Conservation (phyloP, 2,329 filamentous ascomycete species). For the Rutstroemia sp. region DNA sequence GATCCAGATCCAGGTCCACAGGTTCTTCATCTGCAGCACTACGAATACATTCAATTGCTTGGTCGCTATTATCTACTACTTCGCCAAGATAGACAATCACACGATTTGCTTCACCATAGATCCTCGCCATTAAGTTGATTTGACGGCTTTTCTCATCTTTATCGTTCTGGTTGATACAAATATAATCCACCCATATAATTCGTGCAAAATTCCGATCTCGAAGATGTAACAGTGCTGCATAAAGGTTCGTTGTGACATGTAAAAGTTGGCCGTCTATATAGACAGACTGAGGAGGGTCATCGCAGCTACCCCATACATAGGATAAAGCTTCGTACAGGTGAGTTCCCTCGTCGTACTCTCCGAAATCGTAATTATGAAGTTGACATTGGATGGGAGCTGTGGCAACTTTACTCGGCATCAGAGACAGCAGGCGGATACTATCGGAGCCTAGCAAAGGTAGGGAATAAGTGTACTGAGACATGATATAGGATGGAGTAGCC, state of each 20-base stretch:
- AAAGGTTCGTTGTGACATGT: rapidly evolving
- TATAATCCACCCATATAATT: not conserved
- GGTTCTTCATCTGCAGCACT: no score
- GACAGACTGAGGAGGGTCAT: not conserved
- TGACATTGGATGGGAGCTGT: not conserved
- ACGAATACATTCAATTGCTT: not conserved
- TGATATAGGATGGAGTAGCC: not conserved
- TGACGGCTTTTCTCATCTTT: rapidly evolving
- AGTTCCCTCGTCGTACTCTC: no score
- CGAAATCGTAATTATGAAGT: not conserved
- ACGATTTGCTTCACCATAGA: rapidly evolving
- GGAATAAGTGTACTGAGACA: not conserved
- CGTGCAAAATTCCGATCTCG: not conserved
- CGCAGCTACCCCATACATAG: not conserved
- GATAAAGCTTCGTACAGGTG: not conserved
- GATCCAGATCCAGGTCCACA: no score
- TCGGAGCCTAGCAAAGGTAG: not conserved
- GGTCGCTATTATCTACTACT: not conserved
- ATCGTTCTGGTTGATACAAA: not conserved
- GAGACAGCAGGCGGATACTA: not conserved
- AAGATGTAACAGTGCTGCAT: not conserved
- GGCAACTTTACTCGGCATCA: not conserved
- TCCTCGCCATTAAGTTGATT: not conserved
- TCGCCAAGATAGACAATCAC: not conserved
- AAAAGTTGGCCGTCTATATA: not conserved